Base-by-base conservation (phyloP, 495 filamentous ascomycete species). In the Penicillium samsonianum region DNA sequence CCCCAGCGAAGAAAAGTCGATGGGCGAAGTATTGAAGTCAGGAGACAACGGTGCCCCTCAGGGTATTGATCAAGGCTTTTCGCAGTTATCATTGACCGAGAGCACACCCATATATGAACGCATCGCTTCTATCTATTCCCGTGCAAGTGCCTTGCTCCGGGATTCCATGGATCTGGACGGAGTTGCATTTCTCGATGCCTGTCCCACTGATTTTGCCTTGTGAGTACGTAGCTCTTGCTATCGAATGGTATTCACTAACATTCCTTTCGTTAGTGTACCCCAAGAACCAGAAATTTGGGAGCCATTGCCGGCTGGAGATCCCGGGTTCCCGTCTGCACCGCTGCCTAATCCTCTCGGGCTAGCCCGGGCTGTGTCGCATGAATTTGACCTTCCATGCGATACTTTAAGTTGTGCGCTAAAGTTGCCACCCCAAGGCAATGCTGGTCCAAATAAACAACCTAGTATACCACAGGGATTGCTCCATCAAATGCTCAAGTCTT, bases 121-220 rank as follows among this genome's bases (percentile, higher is more conserved):
- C 2, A 61, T 71, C 25, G 14, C 48, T 11, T 46, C 57, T 8
- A 77, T 75, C 7, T 78, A 78, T 28, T 50, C 68, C 5, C 67
- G 72, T 23, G 76, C 76, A 12, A 72, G 74, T 46, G 58, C 59
- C 14, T 56, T 78, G 23, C 66, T 79, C 11, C 64, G 66, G 19
- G 67, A 72, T 0, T 73, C 76, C 0, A 73, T 78, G 60, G 69
- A 73, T 48, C 60, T 77, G n/a, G 76, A 77, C 44, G 76, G 76
- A 6, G 76, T 78, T 2, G 37, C 66, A 3, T 77, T 78, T 41
- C 57, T 76, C 5, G 75, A 79, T 59, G 72, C 73, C 14, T 57
- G 57, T 20, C 67, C 55, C 5, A 63, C 53, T 16, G 66, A 68
- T 28, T 53, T 64, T 30, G 63, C 67, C 17, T 64, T 68, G 35